These are phyloP conservation scores for Vitis labrusca DNA, from an alignment of 164 flowering plant species.

Conservation along the genomic window DNA sequence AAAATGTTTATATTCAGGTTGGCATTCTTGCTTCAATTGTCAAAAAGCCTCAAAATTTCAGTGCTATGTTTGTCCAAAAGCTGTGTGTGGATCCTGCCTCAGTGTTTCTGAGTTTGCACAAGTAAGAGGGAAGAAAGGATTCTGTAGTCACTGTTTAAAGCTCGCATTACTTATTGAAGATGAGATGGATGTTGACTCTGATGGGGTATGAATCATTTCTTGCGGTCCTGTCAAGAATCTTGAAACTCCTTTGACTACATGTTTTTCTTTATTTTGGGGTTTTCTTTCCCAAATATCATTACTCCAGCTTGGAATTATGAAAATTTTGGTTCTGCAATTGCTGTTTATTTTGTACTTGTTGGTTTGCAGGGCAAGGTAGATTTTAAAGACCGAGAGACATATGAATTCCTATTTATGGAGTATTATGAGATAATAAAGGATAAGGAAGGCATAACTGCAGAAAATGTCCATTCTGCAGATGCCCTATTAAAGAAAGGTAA, in stretches of 20 bases:
- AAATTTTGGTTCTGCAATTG: background rate
- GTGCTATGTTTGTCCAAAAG: slow-evolving; percentile 65
- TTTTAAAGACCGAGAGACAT: slow-evolving; percentile 56
- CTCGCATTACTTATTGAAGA: slow-evolving; percentile 63
- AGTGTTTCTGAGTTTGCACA: slow-evolving; percentile 39
- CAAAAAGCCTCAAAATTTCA: slow-evolving; percentile 40
- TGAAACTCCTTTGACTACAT: background rate
- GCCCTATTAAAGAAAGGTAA: slow-evolving; percentile 34
- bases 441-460: slow-evolving; percentile 43
- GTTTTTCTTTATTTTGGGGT: background rate
- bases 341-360: background rate
- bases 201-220: slow-evolving; percentile 56
- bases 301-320: background rate
- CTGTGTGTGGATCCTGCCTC: slow-evolving; percentile 55
- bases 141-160: slow-evolving; percentile 62
- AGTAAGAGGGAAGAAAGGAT: slow-evolving; percentile 52
- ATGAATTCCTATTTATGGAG: slow-evolving; percentile 61
- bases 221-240: background rate
- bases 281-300: background rate
- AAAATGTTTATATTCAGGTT: slow-evolving; percentile 37
- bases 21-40: slow-evolving; percentile 75
- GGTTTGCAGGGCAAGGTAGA: slow-evolving; percentile 58
- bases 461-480: slow-evolving; percentile 42
- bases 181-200: slow-evolving; percentile 48
- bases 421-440: slow-evolving; percentile 66